A percentile compares a stretch with the other conserved stretches of the same genome.
Evolutionary conservation across 208 protist genomes (phyloP).

Genomic region (Leptomonas seymouri): DNA sequence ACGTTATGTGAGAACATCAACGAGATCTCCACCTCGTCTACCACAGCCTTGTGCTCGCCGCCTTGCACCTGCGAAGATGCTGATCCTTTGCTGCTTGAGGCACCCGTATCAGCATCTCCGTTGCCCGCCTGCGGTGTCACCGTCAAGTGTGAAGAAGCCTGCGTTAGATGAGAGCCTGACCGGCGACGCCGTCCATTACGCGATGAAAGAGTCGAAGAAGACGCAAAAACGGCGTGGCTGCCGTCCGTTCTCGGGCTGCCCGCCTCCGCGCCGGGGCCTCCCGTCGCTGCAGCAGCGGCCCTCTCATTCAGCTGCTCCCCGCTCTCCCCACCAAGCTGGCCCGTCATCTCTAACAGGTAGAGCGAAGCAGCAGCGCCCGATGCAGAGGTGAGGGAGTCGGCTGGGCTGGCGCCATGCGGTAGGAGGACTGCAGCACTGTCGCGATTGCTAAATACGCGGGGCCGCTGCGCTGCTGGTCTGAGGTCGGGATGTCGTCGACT

Average conservation of each 20-base stretch:
- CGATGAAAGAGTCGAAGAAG: not conserved
- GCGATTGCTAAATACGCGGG: not conserved
- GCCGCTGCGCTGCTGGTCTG: not conserved
- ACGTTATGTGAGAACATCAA: constrained; percentile 34
- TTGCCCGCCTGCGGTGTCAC: not conserved
- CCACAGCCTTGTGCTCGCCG: not conserved
- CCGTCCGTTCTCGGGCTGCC: not conserved
- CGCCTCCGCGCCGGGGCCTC: not conserved
- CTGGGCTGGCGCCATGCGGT: not conserved
- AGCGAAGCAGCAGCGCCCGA: constrained; percentile 9
- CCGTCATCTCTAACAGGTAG: constrained; percentile 22
- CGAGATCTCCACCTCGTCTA: not conserved
- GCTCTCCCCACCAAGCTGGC: constrained; percentile 6
- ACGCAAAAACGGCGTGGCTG: not conserved
- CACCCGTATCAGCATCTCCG: not conserved
- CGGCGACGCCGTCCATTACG: constrained; percentile 4
- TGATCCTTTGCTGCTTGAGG: not conserved
- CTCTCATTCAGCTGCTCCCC: not conserved
- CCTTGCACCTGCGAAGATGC: not conserved
- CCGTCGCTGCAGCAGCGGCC: too few relatives aligned
- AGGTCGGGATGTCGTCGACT: not conserved
- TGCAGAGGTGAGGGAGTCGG: constrained; percentile 17
- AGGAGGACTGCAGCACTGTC: not conserved
- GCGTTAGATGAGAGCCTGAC: constrained; percentile 1
- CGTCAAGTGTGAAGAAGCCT: not conserved